Percentiles rank a stretch among this genome's conserved stretches.
phyloP scores from a whole-genome alignment of 192 early-diverging fungal genomes.

The Funneliformis mosseae region DNA sequence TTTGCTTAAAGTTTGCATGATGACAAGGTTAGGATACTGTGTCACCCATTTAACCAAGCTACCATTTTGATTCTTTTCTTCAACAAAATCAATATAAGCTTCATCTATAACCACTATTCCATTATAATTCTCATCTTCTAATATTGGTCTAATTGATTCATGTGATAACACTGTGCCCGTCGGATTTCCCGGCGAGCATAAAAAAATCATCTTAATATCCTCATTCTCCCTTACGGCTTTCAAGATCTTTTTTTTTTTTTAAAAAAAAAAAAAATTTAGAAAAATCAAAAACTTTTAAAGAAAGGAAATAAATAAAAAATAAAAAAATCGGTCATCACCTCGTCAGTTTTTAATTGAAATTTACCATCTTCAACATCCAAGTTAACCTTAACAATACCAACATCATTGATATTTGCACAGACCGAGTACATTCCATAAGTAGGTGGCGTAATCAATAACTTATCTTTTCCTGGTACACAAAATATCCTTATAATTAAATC shows the following conservation, averaged over 20 bases:
- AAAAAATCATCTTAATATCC: slow-evolving; percentile 86
- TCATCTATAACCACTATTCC: slow-evolving; percentile 98
- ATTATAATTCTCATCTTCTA: slow-evolving; percentile 68
- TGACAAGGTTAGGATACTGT: slow-evolving; percentile 91
- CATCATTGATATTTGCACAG: slow-evolving; percentile 93
- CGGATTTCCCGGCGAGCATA: slow-evolving; percentile 99
- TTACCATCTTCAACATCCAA: slow-evolving; percentile 71
- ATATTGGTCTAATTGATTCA: slow-evolving; percentile 65
- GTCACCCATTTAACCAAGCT: slow-evolving; percentile 77
- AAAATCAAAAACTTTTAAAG: background rate
- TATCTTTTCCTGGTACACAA: slow-evolving; percentile 88
- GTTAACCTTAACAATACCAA: slow-evolving; percentile 82
- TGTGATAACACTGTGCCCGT: slow-evolving; percentile 83
- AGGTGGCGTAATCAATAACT: slow-evolving; percentile 93
- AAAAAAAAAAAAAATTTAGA: slow-evolving; percentile 33
- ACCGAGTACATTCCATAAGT: slow-evolving; percentile 99
- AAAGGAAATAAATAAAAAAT: background rate
- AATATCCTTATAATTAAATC: slow-evolving; percentile 88
- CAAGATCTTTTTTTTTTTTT: slow-evolving; percentile 53
- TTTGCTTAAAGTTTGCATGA: slow-evolving; percentile 98
- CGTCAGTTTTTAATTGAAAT: slow-evolving; percentile 67
- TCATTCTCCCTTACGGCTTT: slow-evolving; percentile 66
- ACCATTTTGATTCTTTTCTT: slow-evolving; percentile 55
- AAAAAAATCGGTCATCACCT: slow-evolving; percentile 44
- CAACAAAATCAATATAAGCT: slow-evolving; percentile 97